phyloP scores from a whole-genome alignment of 2,329 filamentous ascomycete genomes.

The Penicillium digitatum region DNA sequence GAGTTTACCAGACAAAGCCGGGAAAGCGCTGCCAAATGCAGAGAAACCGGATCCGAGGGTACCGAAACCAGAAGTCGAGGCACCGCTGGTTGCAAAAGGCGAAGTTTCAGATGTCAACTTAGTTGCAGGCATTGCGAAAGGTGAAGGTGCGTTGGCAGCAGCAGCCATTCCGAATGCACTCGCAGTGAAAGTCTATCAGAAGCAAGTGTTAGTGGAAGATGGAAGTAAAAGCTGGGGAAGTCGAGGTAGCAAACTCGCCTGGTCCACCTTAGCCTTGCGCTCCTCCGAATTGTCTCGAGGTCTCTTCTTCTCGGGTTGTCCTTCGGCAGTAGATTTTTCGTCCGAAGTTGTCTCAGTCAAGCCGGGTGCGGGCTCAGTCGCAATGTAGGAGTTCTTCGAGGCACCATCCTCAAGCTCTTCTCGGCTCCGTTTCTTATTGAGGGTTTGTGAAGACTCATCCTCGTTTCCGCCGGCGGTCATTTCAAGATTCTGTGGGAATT shows the following conservation, averaged over 20 bases:
- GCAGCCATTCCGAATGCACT: constrained; percentile 44
- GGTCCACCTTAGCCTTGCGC: constrained; percentile 25
- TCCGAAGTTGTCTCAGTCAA: neutral
- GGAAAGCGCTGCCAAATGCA: constrained; percentile 35
- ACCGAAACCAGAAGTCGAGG: constrained; percentile 42
- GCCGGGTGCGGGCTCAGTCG: neutral
- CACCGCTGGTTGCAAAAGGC: constrained; percentile 38
- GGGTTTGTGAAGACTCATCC: constrained; percentile 28
- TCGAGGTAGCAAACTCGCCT: constrained; percentile 20
- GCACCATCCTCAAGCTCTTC: constrained; percentile 41
- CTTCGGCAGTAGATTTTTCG: constrained; percentile 22
- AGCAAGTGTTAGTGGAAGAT: neutral
- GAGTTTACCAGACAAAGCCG: constrained; percentile 42
- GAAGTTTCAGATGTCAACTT: constrained; percentile 32
- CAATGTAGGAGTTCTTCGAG: constrained; percentile 10
- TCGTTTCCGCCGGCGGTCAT: constrained; percentile 11
- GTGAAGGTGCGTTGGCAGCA: neutral
- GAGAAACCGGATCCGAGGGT: constrained; percentile 36
- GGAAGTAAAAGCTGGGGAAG: neutral
- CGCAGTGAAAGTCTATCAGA: constrained; percentile 28
- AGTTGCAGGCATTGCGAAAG: neutral
- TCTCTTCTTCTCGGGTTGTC: constrained; percentile 36
- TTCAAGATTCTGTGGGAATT: neutral
- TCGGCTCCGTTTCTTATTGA: constrained; percentile 45
- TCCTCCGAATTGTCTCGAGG: constrained; percentile 37